Evolutionary conservation across 2,329 filamentous ascomycete species (phyloP), one percentile per base, ranked within the genome.

Genomic region (Bipolaris cookei): DNA sequence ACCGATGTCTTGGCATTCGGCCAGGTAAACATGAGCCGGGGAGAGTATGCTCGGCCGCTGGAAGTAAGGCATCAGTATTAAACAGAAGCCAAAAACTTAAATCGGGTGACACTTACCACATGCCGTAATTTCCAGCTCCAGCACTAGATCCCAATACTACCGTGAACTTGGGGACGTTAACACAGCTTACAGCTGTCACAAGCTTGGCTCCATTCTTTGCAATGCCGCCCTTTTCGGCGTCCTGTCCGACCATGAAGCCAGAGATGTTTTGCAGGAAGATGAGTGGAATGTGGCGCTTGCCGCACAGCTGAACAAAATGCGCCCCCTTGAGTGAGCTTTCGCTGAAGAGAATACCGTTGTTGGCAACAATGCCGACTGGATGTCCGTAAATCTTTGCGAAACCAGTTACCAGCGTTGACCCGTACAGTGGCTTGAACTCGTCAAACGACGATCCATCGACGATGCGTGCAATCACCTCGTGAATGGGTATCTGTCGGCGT

Each of bases 181-280:
- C 93, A 73, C 93, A 97, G 7, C 92, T 91, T 10, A 98, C 95
- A 6, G 94, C 95, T 2, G 92, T 96, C 25, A 98, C 95, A 16
- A 99, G 86, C 80, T 99, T 98, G 5, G 95, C 95, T 38, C 95
- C 95, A 72, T 98, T 96, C 83, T 98, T 98, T 52, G 95, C 95
- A 67, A 99, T 98, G 11, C 95, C 95, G 50, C 94, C 94, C 52
- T 90, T 89, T 79, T 99, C 95, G 0, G 94, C 92, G 69, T 95
- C 91, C 16, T 87, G 86, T 41, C 95, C 95, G 30, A 99, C 95
- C 95, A 99, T 99, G 84, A 99, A 99, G 41, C 95, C 95, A 5
- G 88, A 89, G 74, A 99, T 98, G 77, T 99, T 98, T 76, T 99
- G 95, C 18, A 99, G 81, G 79, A 98, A 98, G 48, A 98, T 84